Conservation (phyloP, 192 early-diverging fungal species). For the Linnemannia hyalina region DNA sequence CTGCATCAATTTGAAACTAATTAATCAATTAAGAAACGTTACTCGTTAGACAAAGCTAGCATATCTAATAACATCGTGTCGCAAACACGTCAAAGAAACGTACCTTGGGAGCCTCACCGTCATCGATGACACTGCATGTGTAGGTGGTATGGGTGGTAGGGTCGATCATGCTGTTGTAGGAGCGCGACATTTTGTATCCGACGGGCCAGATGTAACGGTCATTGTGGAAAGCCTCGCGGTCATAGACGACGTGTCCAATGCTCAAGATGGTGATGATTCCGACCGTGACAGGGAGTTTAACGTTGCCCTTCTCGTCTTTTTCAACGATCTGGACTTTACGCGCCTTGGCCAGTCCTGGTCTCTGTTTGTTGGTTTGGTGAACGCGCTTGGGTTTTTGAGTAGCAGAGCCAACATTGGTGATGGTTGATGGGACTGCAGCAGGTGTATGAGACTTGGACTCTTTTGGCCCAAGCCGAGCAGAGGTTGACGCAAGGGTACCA, state of each 20-base stretch:
- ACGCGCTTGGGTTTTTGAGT: conserved; percentile 50
- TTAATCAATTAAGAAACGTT: conserved; percentile 21
- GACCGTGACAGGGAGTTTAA: conserved; percentile 81
- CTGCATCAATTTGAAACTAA: conserved; percentile 85
- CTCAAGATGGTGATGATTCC: conserved; percentile 81
- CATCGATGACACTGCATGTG: conserved; percentile 84
- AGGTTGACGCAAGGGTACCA: neutral
- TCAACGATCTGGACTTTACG: conserved; percentile 50
- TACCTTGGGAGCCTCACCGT: conserved; percentile 76
- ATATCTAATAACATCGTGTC: too few relatives aligned
- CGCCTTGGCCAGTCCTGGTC: conserved; percentile 19
- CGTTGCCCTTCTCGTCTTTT: conserved; percentile 73
- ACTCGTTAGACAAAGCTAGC: neutral
- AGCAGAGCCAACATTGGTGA: conserved; percentile 40
- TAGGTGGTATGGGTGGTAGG: conserved; percentile 68
- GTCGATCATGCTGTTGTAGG: conserved; percentile 70
- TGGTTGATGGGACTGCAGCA: conserved; percentile 36
- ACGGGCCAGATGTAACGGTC: conserved; percentile 95
- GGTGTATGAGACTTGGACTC: conserved; percentile 10
- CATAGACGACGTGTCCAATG: conserved; percentile 82
- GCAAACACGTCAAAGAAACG: neutral
- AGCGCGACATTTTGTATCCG: conserved; percentile 75
- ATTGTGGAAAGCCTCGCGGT: conserved; percentile 85
- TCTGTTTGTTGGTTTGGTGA: conserved; percentile 41
- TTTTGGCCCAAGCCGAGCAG: neutral